Evolutionary conservation across 1,284 basidiomycete genomes (phyloP).

Genomic region (Rhodotorula sp.): DNA sequence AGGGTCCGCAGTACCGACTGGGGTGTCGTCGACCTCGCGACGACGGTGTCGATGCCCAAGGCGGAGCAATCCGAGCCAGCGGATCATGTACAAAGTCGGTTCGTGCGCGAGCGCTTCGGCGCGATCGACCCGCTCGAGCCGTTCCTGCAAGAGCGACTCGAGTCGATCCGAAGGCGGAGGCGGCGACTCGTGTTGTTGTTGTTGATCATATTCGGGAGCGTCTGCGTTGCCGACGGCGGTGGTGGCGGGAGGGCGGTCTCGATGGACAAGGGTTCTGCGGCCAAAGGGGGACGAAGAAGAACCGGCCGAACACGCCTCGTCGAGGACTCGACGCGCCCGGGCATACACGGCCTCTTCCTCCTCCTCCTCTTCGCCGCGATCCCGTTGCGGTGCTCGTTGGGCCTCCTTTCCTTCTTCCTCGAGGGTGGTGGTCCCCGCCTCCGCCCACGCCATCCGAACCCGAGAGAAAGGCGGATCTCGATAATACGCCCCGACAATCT

Average conservation of each 20-base stretch:
- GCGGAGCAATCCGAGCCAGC: constrained; percentile 16
- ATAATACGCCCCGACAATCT: not conserved
- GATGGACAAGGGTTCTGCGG: too few species aligned
- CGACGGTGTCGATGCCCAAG: not conserved
- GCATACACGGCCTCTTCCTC: constrained; percentile 27
- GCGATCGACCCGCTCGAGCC: constrained; percentile 26
- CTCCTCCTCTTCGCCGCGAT: not conserved
- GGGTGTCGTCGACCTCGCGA: not conserved
- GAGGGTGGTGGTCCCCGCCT: too few species aligned
- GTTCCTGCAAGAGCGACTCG: constrained; percentile 25
- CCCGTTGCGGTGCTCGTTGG: not conserved
- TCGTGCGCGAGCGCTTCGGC: constrained; percentile 12
- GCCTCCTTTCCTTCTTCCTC: not conserved
- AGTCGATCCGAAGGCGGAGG: not conserved
- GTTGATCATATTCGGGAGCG: too few species aligned
- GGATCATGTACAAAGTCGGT: constrained; percentile 22
- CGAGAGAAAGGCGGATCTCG: not conserved
- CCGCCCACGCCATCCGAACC: too few species aligned
- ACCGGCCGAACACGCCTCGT: constrained; percentile 20
- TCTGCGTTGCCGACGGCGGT: too few species aligned
- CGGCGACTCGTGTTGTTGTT: not conserved
- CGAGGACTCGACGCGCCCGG: constrained; percentile 24
- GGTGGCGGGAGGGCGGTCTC: too few species aligned
- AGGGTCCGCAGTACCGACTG: too few species aligned
- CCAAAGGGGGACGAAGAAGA: not conserved